Conservation (phyloP, 1,284 basidiomycete genomes). For the Irpex lacteus region DNA sequence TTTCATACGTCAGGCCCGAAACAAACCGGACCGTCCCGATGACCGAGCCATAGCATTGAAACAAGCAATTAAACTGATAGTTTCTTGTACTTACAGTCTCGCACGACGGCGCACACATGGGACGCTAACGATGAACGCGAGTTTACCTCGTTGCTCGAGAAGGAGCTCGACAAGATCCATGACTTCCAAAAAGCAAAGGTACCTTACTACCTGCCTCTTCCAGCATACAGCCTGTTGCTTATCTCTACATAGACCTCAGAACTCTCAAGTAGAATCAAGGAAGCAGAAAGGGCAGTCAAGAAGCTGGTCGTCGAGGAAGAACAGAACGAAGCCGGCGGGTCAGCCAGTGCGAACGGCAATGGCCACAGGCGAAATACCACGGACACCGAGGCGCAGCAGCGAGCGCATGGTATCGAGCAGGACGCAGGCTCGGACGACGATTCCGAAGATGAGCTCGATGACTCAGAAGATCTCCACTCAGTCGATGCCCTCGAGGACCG, state of each 20-base stretch:
- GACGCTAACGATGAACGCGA: slow-evolving; percentile 75
- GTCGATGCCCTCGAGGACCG: slow-evolving; percentile 83
- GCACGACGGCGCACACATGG: slow-evolving; percentile 67
- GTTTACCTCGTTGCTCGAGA: slow-evolving; percentile 78
- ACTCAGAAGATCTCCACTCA: slow-evolving; percentile 59
- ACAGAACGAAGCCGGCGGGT: slow-evolving; percentile 9
- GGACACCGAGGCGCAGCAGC: slow-evolving; percentile 61
- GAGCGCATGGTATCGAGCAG: slow-evolving; percentile 47
- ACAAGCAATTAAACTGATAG: not conserved
- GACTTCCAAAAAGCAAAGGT: slow-evolving; percentile 94
- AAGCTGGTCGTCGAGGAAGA: slow-evolving; percentile 67
- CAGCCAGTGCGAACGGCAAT: slow-evolving; percentile 7
- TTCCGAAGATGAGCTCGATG: slow-evolving; percentile 52
- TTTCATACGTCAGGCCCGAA: not conserved
- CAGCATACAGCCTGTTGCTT: slow-evolving; percentile 5
- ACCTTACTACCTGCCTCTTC: not conserved
- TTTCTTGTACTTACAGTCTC: slow-evolving; percentile 37
- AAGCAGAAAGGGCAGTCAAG: slow-evolving; percentile 79
- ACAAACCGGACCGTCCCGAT: too few species aligned
- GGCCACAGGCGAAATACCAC: slow-evolving; percentile 20
- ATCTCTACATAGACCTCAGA: slow-evolving; percentile 65
- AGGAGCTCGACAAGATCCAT: slow-evolving; percentile 94
- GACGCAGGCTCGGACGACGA: slow-evolving; percentile 74
- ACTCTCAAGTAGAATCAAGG: slow-evolving; percentile 75
- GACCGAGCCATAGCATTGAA: too few species aligned